A percentile compares a stretch with the other conserved stretches of the same genome.
Conservation (phyloP, 2,329 filamentous ascomycete species). For the Neoarthrinium moseri region DNA sequence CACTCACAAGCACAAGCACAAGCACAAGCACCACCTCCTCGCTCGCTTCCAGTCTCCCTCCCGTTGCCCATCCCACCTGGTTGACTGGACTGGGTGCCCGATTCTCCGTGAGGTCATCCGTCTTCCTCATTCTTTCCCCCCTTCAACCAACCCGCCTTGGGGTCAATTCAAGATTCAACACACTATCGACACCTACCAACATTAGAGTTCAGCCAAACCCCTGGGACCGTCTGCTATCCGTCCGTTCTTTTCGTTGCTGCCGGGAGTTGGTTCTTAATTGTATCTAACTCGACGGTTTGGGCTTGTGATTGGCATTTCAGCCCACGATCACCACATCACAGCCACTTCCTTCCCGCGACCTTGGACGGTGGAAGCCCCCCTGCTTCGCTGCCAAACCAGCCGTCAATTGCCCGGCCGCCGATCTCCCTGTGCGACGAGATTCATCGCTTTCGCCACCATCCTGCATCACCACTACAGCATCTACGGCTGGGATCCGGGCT, state of each 20-base stretch:
- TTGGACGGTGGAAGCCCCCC: background rate
- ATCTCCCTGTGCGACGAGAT: constrained; percentile 21
- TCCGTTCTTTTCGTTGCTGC: constrained; percentile 12
- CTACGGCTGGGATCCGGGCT: constrained; percentile 1
- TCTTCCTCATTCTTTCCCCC: background rate
- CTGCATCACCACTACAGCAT: constrained; percentile 22
- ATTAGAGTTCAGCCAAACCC: constrained; percentile 14
- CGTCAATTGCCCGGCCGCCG: constrained; percentile 23
- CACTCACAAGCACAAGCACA: too few relatives aligned
- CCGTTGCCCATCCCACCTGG: background rate
- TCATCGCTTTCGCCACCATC: constrained; percentile 20
- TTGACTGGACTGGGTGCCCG: constrained; percentile 1
- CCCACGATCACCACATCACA: constrained; percentile 9
- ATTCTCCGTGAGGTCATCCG: constrained; percentile 4
- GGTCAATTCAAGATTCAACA: background rate
- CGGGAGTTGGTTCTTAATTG: constrained; percentile 31
- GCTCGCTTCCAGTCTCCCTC: background rate
- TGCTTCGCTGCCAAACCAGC: constrained; percentile 12
- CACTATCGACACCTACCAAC: background rate
- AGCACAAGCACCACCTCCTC: too few relatives aligned
- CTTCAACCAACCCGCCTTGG: background rate
- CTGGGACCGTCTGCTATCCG: constrained; percentile 16
- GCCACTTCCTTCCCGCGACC: background rate
- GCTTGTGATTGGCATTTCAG: constrained; percentile 10
- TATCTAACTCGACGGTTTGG: constrained; percentile 24